Base-by-base conservation (phyloP, 1,139 yeast genomes). In the Taphrina betulina region DNA sequence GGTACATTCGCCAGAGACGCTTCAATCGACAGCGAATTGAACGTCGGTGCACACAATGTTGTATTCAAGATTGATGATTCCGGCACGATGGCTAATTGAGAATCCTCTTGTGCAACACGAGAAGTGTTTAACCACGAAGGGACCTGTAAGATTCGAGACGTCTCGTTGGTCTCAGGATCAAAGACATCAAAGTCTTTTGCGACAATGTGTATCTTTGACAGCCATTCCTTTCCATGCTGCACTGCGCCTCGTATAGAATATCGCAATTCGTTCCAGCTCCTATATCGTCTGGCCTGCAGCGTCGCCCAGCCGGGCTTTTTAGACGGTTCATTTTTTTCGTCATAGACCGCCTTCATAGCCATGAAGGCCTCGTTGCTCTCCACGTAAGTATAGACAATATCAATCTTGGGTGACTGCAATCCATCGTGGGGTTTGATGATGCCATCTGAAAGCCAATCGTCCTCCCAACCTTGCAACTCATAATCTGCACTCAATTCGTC, bases 331-430 rank as follows among this genome's bases (percentile, higher is more conserved):
- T 17, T 14, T 4, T 12, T 12, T 14, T 42, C 17, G 14, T 42
- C 48, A 17, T 19, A 28, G 12, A 36, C 36, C 24, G n/a, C 24
- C 37, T 42, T 42, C 37, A 26, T 5, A 2, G n/a, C 17, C 5
- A 17, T n/a, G 17, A 42, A 42, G 26, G 19, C 28, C 19, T n/a
- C 26, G 12, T 16, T 23, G 16, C 24, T 14, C 2, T 31, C 24
- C 23, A 31, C 36, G 23, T 22, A 42, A 3, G 48, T 42, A 29
- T 42, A 42, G 48, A 42, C 48, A 12, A 42, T 10, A 20, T 42
- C 48, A 26, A 42, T 14, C 24, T 20, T 16, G 19, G 23, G 37
- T 4, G 36, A 8, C 24, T 22, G 10, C 23, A 42, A 29, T 17
- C 10, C n/a, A 7, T 14, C 20, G 19, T 20, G 12, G 1, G 5